These are phyloP conservation scores for Trichophyton rubrum DNA, from an alignment of 2,329 filamentous ascomycete species.

Conservation along the genomic window DNA sequence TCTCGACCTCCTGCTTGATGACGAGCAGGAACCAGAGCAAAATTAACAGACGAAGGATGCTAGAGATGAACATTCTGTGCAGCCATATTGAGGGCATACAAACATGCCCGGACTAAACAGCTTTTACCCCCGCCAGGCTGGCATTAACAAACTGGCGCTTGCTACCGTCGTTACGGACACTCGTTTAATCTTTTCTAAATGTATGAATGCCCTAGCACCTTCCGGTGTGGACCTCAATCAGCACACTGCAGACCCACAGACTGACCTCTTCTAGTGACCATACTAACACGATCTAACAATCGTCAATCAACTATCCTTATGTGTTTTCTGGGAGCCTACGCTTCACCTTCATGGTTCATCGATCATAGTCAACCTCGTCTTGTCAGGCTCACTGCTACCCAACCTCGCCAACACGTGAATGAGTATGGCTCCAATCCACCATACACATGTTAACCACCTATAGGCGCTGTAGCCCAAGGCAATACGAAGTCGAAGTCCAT, in stretches of 20 bases:
- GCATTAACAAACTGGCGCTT: not conserved
- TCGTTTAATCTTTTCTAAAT: not conserved
- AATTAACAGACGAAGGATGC: not conserved
- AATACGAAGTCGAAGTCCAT: not conserved
- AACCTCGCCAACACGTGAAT: not conserved
- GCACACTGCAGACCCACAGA: not conserved
- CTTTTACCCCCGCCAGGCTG: not conserved
- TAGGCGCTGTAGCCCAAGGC: not conserved
- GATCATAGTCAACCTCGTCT: not conserved
- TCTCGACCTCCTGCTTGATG: conserved; percentile 48
- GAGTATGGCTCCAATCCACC: not conserved
- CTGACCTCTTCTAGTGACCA: not conserved
- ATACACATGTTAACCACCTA: not conserved
- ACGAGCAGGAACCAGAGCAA: not conserved
- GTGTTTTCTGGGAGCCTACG: not conserved
- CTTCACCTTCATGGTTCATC: not conserved
- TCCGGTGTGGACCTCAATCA: not conserved
- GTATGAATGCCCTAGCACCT: not conserved
- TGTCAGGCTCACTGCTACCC: not conserved
- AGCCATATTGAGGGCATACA: not conserved
- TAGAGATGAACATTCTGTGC: not conserved
- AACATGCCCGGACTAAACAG: not conserved
- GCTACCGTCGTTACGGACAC: conserved; percentile 3
- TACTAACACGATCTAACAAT: not conserved
- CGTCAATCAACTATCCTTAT: not conserved